Percentiles rank a stretch among this genome's conserved stretches.
Evolutionary conservation across 352 stramenopile genomes (phyloP).

Genomic region (Stramenopiles sp.): DNA sequence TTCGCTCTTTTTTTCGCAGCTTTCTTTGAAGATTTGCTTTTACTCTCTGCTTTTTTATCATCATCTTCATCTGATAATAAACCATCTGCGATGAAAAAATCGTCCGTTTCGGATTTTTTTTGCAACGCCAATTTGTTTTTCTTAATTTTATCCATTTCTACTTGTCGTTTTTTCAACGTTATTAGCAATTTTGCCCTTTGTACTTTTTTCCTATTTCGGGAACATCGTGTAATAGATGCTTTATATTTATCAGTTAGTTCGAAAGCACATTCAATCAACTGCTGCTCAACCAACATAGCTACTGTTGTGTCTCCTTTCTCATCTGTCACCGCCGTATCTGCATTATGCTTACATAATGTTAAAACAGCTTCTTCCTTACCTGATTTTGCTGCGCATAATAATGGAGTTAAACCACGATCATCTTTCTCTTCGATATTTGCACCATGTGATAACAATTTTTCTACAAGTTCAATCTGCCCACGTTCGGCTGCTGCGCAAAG

Average conservation of each 20-base stretch:
- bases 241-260: not conserved
- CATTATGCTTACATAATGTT: not conserved
- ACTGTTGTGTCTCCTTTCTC: not conserved
- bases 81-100: not conserved
- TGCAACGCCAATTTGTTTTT: not conserved
- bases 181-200: not conserved
- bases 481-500: not conserved
- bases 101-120: not conserved
- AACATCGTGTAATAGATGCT: not conserved
- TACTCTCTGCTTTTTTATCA: not conserved
- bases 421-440: not conserved
- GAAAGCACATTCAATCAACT: not conserved
- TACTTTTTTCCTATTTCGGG: not conserved
- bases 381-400: not conserved
- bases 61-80: not conserved
- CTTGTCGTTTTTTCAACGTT: not conserved
- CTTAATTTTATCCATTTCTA: not conserved
- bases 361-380: not conserved
- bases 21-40: not conserved
- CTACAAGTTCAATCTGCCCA: not conserved
- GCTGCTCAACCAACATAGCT: not conserved
- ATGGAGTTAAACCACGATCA: not conserved
- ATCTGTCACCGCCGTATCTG: not conserved
- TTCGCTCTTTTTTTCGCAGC: not conserved
- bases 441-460: not conserved